Base-by-base conservation (phyloP, 1,139 yeast species). In the Trichomonascaceae sp. region DNA sequence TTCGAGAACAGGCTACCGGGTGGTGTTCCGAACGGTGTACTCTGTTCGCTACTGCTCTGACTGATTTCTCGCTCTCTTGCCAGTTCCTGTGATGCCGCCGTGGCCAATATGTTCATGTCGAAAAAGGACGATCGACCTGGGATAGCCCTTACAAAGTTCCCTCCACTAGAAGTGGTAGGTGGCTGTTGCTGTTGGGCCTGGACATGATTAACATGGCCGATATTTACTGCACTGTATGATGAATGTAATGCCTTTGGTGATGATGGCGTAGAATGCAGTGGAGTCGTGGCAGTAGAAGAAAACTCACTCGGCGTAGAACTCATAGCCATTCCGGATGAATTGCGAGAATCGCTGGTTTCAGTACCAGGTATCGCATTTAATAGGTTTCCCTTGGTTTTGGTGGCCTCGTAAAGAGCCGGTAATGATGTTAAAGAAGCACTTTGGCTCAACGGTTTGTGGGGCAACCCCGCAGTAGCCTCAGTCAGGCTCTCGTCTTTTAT, bases 41-140 rank as follows among this genome's bases (percentile, higher is more conserved):
- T 45, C 38, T 52, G 49, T 15, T 46, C 51, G 12, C 47, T 43
- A 22, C 30, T 22, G n/a, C 45, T 19, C 24, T 50, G 47, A 20
- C 45, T 44, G 44, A 38, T 50, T 24, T 50, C 52, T 10, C 52
- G 48, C 56, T 77, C 81, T 46, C 77, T 76, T 63, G 79, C 85
- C 54, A 87, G 75, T 66, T 87, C 93, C 65, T 86, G 87, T 5
- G 90, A 80, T 1, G 96, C 95, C 2, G 95, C 95, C 24, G 85
- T 80, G 3, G 95, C 96, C 57, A 87, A 72, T 2, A 86, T 77
- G 66, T 87, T 87, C 67, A 87, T 87, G 65, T 85, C 89, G 69
- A 81, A 77, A 36, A 56, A 53, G 41, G 61, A 50, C 39, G 63
- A 53, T 47, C 57, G 44, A 41, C 55, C 51, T 48, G 53, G 60